Conservation (phyloP, 2,329 filamentous ascomycete species). For the Beauveria asiatica region DNA sequence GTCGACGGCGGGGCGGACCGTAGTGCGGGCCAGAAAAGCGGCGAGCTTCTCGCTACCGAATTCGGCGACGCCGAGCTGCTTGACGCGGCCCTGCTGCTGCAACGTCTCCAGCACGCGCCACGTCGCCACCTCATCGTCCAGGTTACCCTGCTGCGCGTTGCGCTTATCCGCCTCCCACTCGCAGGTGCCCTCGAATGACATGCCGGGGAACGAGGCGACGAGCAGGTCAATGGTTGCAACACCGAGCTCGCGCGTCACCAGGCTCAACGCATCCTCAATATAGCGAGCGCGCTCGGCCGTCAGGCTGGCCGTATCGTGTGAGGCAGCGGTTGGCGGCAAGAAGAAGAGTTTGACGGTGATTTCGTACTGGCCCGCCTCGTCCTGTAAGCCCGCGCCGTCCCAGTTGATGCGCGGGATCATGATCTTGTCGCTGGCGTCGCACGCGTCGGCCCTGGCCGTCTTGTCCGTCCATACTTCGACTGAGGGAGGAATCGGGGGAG, state of each 20-base stretch:
- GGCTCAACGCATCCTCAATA: conserved; percentile 65
- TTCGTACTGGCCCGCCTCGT: conserved; percentile 80
- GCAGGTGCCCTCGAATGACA: conserved; percentile 88
- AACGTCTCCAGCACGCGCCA: conserved; percentile 68
- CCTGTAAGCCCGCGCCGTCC: conserved; percentile 63
- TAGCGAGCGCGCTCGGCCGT: conserved; percentile 58
- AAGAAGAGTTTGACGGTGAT: conserved; percentile 96
- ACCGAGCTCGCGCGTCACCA: conserved; percentile 74
- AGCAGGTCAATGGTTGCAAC: conserved; percentile 73
- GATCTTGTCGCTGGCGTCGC: conserved; percentile 38
- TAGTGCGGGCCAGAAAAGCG: conserved; percentile 65
- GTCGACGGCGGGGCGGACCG: conserved; percentile 70
- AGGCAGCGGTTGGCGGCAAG: conserved; percentile 58
- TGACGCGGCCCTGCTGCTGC: conserved; percentile 60
- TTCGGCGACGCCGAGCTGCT: conserved; percentile 76
- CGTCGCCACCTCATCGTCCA: conserved; percentile 59
- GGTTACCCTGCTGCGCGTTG: conserved; percentile 53
- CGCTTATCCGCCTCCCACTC: conserved; percentile 64
- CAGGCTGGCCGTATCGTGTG: conserved; percentile 52
- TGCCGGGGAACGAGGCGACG: conserved; percentile 85
- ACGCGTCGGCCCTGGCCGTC: conserved; percentile 24
- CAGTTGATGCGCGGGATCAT: conserved; percentile 76
- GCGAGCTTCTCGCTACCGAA: conserved; percentile 78
- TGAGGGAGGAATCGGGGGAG: conserved; percentile 23
- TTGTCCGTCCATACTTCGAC: conserved; percentile 59